Evolutionary conservation across 2,329 filamentous ascomycete species (phyloP).

Genomic region (Monilinia fructigena): DNA sequence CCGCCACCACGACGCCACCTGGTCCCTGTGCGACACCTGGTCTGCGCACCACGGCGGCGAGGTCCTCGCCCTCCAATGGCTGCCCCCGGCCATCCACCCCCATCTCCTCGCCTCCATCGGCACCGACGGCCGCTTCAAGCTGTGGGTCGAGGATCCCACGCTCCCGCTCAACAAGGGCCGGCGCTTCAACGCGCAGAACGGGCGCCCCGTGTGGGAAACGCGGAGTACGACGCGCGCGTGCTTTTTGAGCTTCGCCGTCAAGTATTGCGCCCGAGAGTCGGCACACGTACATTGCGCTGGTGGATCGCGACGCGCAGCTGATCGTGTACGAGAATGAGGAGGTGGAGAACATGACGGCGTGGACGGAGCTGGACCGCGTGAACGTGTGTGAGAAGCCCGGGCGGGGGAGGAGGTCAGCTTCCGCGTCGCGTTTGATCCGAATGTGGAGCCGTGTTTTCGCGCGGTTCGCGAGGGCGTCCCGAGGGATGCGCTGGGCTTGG

Average conservation of each 20-base stretch:
- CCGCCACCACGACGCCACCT: slow-evolving; percentile 71
- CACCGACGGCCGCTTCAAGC: slow-evolving; percentile 83
- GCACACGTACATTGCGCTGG: slow-evolving; percentile 81
- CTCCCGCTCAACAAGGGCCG: slow-evolving; percentile 71
- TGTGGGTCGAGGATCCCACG: slow-evolving; percentile 89
- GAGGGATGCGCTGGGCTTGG: slow-evolving; percentile 73
- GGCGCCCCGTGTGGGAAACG: slow-evolving; percentile 53
- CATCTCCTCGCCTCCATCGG: slow-evolving; percentile 84
- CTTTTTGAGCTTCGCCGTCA: slow-evolving; percentile 79
- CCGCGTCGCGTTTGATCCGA: slow-evolving; percentile 83
- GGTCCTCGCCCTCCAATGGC: slow-evolving; percentile 91
- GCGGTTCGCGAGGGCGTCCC: slow-evolving; percentile 79
- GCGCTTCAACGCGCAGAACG: slow-evolving; percentile 73
- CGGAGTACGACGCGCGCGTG: slow-evolving; percentile 43
- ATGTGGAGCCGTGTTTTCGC: slow-evolving; percentile 75
- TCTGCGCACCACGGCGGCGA: slow-evolving; percentile 86
- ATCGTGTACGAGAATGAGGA: slow-evolving; percentile 82
- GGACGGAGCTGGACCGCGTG: slow-evolving; percentile 72
- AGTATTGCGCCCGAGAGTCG: slow-evolving; percentile 75
- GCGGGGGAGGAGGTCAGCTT: slow-evolving; percentile 83
- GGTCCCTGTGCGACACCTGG: slow-evolving; percentile 84
- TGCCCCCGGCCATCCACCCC: slow-evolving; percentile 82
- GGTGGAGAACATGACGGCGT: slow-evolving; percentile 76
- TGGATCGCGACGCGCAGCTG: slow-evolving; percentile 78
- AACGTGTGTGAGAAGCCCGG: slow-evolving; percentile 68